Percentiles rank a stretch among this genome's conserved stretches.
These are phyloP conservation scores for Zizania latifolia DNA, from an alignment of 176 grass and related monocot genomes.

Conservation along the genomic window DNA sequence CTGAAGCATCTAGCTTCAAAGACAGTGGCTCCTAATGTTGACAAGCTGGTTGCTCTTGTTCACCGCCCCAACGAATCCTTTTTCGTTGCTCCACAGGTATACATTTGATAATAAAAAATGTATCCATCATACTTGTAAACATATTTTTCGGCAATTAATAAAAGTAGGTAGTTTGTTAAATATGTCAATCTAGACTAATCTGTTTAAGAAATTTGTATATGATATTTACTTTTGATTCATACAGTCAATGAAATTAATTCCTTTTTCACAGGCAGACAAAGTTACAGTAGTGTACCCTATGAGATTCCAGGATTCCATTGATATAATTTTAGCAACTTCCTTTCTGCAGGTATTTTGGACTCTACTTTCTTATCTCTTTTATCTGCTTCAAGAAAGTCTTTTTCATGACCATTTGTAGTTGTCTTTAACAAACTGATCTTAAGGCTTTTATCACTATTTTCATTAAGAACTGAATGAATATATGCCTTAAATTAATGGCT, in stretches of 20 bases:
- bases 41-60: conserved; percentile 86
- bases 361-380: conserved; percentile 9
- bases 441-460: neutral
- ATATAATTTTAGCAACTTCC: conserved; percentile 90
- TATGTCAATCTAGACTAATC: neutral
- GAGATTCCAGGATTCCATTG: conserved; percentile 94
- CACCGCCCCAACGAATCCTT: conserved; percentile 95
- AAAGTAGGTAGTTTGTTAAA: neutral
- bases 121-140: neutral
- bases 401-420: neutral
- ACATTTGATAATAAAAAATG: conserved; percentile 18
- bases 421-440: conserved; percentile 1
- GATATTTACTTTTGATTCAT: neutral
- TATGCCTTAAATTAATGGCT: conserved; percentile 2
- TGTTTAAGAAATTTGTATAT: neutral
- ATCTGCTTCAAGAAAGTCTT: conserved; percentile 8
- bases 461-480: neutral
- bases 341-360: conserved; percentile 80
- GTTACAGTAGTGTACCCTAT: conserved; percentile 81
- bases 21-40: conserved; percentile 66
- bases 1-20: conserved; percentile 76
- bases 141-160: neutral
- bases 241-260: neutral
- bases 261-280: conserved; percentile 71
- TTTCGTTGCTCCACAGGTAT: conserved; percentile 87